A percentile compares a stretch with the other conserved stretches of the same genome.
Evolutionary conservation across 2,329 filamentous ascomycete species (phyloP).

Genomic region (Pezicula carpinea): DNA sequence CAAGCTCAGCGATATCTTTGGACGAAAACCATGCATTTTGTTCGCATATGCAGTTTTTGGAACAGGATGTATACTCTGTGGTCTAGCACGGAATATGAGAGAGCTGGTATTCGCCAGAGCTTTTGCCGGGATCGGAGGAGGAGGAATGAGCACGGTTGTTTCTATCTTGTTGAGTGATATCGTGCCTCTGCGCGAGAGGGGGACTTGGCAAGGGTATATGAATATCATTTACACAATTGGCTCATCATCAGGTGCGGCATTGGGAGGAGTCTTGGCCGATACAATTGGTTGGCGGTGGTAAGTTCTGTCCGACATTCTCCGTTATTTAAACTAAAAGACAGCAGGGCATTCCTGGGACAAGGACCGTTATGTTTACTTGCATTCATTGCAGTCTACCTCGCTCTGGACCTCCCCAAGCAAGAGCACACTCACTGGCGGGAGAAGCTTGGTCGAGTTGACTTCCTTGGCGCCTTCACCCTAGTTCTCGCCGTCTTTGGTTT

Average conservation of each 20-base stretch:
- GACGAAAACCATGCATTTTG: constrained; percentile 60
- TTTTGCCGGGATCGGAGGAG: constrained; percentile 55
- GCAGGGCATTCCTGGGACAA: constrained; percentile 66
- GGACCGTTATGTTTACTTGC: constrained; percentile 64
- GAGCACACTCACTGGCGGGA: constrained; percentile 58
- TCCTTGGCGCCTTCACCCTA: constrained; percentile 64
- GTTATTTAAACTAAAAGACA: constrained; percentile 5
- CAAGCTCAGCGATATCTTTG: constrained; percentile 67
- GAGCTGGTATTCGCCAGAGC: constrained; percentile 61
- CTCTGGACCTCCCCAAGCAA: constrained; percentile 55
- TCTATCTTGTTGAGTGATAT: constrained; percentile 68
- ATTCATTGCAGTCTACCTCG: constrained; percentile 56
- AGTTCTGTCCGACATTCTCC: constrained; percentile 17
- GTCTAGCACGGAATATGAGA: constrained; percentile 56
- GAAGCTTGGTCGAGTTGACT: constrained; percentile 67
- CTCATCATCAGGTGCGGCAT: constrained; percentile 62
- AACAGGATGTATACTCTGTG: constrained; percentile 59
- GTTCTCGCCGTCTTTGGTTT: constrained; percentile 61
- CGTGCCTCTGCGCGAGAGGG: constrained; percentile 63
- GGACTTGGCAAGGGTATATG: constrained; percentile 68
- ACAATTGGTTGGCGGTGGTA: constrained; percentile 72
- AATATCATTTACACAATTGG: constrained; percentile 69
- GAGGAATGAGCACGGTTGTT: constrained; percentile 67
- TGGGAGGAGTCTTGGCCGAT: constrained; percentile 70
- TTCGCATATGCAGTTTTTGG: constrained; percentile 62